Evolutionary conservation across 2,329 filamentous ascomycete genomes (phyloP), one percentile per base, ranked within the genome.

Genomic region (Aspergillus quadrilineatus): DNA sequence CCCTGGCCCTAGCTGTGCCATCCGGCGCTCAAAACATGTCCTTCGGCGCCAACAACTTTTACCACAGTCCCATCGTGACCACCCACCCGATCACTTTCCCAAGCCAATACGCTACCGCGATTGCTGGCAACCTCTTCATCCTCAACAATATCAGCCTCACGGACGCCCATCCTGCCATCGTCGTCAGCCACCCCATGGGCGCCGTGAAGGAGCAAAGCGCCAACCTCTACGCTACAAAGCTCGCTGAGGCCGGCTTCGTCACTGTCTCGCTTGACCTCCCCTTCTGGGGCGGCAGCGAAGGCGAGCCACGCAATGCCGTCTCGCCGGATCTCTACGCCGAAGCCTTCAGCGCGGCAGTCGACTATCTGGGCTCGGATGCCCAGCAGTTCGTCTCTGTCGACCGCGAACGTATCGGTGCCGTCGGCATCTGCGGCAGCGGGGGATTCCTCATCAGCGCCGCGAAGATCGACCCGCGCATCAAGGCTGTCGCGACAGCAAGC

Each of bases 391-490:
- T 70, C 12, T 56, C 69, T 22, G 63, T 70, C 12, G 57, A 70
- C 26, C 60, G 60, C 36, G 60, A 65, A 41, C 65, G 65, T 1
- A 69, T 70, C 42, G 67, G 65, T 1, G 67, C 43, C 1, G 53
- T 69, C 6, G 68, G 67, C 4, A 65, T 71, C 52, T 71, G 67
- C 55, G 68, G 57, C 46, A 65, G 64, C 30, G 68, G 66, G 9
- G 34, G 54, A 3, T 68, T 63, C 32, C 32, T 64, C 7, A 67
- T 75, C 58, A 70, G 69, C 54, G 73, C 73, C 0, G 72, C 73
- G 2, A 73, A 74, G 56, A 67, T 73, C 14, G 63, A 65, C 41
- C 54, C 57, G 2, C 63, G 63, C 28, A 47, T 65, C 3, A 59
- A 53, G 43, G 63, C 62, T 39, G 58, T 64, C 17, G 62, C 60